Percentiles rank a stretch among this genome's conserved stretches.
Conservation (phyloP, 2,329 filamentous ascomycete genomes). For the Elsinoe perseae region DNA sequence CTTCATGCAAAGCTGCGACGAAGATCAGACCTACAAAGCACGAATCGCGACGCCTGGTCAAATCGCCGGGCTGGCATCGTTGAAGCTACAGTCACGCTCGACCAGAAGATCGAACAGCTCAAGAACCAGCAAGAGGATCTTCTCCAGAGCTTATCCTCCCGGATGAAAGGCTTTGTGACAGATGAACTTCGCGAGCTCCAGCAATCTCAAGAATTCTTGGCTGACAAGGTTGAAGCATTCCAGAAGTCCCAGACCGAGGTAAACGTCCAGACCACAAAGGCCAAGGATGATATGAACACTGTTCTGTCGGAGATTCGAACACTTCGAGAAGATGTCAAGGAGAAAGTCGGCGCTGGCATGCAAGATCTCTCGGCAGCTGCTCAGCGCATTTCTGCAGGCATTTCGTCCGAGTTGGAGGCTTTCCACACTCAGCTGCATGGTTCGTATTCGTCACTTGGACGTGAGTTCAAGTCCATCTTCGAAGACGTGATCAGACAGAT, state of each 20-base stretch:
- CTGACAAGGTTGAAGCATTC: conserved; percentile 61
- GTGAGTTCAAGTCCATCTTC: conserved; percentile 79
- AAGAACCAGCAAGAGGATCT: conserved; percentile 64
- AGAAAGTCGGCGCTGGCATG: conserved; percentile 74
- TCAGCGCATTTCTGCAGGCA: conserved; percentile 80
- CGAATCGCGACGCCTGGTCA: conserved; percentile 74
- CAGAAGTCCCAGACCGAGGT: conserved; percentile 60
- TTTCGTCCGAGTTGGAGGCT: conserved; percentile 73
- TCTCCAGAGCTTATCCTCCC: conserved; percentile 57
- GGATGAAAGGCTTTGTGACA: conserved; percentile 69
- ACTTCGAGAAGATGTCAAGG: conserved; percentile 82
- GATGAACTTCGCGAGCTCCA: conserved; percentile 66
- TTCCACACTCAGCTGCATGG: conserved; percentile 78
- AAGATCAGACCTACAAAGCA: conserved; percentile 71
- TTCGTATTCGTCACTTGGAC: conserved; percentile 75
- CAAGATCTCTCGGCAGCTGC: conserved; percentile 76
- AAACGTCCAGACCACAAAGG: conserved; percentile 57
- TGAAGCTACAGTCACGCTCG: conserved; percentile 68
- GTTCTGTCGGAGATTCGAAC: conserved; percentile 86
- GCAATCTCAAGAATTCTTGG: conserved; percentile 61
- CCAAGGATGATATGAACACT: conserved; percentile 81
- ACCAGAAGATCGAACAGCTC: conserved; percentile 65
- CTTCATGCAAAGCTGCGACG: conserved; percentile 80
- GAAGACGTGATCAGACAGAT: conserved; percentile 71
- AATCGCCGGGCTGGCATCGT: conserved; percentile 67